Evolutionary conservation across 352 stramenopile species (phyloP).

Genomic region (Blastocystis sp.): DNA sequence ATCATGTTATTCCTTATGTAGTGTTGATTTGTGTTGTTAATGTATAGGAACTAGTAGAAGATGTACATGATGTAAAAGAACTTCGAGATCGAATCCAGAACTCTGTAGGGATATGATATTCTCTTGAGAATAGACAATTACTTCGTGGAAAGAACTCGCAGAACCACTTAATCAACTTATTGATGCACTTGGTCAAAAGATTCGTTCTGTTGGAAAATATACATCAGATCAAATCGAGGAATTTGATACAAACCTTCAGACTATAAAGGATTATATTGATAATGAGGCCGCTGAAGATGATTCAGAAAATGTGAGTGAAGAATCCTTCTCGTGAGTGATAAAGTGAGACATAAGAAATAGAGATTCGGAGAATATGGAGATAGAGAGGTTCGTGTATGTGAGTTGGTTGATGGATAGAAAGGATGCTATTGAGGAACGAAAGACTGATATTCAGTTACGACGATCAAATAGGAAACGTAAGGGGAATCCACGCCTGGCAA

Average conservation of each 20-base stretch:
- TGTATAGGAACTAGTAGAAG: constrained; percentile 1
- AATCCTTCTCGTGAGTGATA: constrained; percentile 16
- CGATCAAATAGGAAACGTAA: constrained; percentile 38
- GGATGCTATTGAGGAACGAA: not conserved
- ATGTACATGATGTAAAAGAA: not conserved
- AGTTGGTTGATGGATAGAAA: not conserved
- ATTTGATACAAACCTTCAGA: not conserved
- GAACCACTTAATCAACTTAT: not conserved
- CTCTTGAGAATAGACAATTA: not conserved
- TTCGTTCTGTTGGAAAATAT: not conserved
- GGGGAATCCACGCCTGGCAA: not conserved
- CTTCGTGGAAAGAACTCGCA: not conserved
- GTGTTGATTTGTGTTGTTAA: too few relatives aligned
- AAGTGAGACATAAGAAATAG: not conserved
- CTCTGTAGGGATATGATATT: not conserved
- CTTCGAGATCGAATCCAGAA: not conserved
- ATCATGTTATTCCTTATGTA: constrained; percentile 32
- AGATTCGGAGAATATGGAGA: not conserved
- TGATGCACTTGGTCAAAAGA: not conserved
- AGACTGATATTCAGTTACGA: not conserved
- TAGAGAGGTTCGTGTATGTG: not conserved
- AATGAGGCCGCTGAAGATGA: constrained; percentile 29
- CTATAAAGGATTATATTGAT: not conserved
- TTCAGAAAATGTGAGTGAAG: not conserved
- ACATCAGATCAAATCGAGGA: not conserved